Evolutionary conservation across 2,329 filamentous ascomycete genomes (phyloP), one percentile per base, ranked within the genome.

Genomic region (Fusarium proliferatum): DNA sequence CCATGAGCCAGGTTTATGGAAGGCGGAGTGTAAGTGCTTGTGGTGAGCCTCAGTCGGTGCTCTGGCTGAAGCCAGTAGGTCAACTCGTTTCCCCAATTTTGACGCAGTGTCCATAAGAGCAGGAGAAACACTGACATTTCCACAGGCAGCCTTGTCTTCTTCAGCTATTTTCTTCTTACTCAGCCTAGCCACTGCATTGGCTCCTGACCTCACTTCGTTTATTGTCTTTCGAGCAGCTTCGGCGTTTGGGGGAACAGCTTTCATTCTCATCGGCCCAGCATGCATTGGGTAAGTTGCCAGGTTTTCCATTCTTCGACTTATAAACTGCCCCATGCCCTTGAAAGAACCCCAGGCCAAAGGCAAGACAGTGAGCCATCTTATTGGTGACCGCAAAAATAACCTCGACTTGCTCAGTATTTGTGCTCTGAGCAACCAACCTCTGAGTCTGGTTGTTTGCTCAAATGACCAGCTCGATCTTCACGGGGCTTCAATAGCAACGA

Each of bases 201-300:
- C 93, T 7, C 92, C 93, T 0, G 92, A 94, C 73, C 83, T 96
- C 26, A 88, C 87, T 2, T 84, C 89, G 0, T 96, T 94, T 80
- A 94, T 93, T 79, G 85, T 94, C 57, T 94, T 95, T 78, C 89
- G 93, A 11, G 89, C 93, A 52, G 84, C 94, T 34, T 93, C 92
- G 2, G 93, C 92, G 0, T 92, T 94, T 75, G 90, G 93, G 81
- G 93, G 93, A 19, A 94, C 92, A 0, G 89, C 90, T 0, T 94
- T 95, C 73, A 85, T 95, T 17, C 88, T 94, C 16, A 88, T 94
- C 45, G 93, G 93, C 2, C 89, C 89, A 17, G 89, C 90, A 5
- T 91, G 91, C 61, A 90, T 95, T 62, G 91, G 91, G 85, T 86
- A 75, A 69, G 81, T 87, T 11, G 36, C 42, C n/a, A 17, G 16